Conservation (phyloP, 768 basidiomycete genomes). For the Mycena filopes region DNA sequence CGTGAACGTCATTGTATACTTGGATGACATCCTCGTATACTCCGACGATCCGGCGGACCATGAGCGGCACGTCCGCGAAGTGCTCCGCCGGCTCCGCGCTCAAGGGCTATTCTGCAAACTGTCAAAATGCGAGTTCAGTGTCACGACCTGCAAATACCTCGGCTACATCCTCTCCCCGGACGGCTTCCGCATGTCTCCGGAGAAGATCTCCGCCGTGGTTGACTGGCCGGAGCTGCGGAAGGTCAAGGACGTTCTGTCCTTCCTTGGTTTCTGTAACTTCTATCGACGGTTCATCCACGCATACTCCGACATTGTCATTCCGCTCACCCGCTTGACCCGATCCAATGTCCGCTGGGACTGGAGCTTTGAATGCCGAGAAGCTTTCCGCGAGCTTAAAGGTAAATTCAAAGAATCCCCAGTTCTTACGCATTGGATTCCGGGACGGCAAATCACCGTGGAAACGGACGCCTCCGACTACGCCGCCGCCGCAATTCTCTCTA, state of each 20-base stretch:
- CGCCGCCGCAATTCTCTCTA: not conserved
- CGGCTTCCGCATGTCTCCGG: conserved; percentile 42
- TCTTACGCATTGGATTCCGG: conserved; percentile 12
- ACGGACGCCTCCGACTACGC: conserved; percentile 8
- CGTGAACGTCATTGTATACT: not conserved
- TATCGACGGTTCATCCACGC: conserved; percentile 44
- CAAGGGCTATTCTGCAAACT: conserved; percentile 35
- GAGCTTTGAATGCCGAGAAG: conserved; percentile 12
- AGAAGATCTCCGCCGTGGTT: conserved; percentile 43
- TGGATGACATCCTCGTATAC: conserved; percentile 40
- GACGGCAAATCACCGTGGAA: no score
- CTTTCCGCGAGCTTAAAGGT: conserved; percentile 18
- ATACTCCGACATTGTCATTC: conserved; percentile 45
- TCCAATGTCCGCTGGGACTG: conserved; percentile 27
- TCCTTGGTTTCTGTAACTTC: conserved; percentile 44
- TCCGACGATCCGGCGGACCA: conserved; percentile 38
- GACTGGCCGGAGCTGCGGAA: conserved; percentile 41
- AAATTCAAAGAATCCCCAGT: not conserved
- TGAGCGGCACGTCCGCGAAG: not conserved
- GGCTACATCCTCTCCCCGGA: conserved; percentile 38
- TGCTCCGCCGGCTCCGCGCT: conserved; percentile 35
- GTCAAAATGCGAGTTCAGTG: conserved; percentile 40
- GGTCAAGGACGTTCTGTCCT: conserved; percentile 3
- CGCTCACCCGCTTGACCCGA: conserved; percentile 41
- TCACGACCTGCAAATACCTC: conserved; percentile 40